Base-by-base conservation (phyloP, 306 rosid species). In the Carpinus fangiana region DNA sequence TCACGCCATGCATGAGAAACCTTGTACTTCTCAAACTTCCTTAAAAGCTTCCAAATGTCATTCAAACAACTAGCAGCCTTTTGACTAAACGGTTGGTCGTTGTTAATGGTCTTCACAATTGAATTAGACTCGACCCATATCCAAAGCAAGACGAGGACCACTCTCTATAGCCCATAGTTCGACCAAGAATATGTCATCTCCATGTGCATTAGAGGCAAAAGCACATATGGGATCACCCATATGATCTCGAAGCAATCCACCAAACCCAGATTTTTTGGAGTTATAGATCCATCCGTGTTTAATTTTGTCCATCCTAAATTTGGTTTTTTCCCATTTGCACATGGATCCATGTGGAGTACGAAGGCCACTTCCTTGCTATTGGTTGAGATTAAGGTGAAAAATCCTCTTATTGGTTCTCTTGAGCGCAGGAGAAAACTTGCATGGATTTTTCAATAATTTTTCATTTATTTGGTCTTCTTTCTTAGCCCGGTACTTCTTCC, bases 41-140 rank as follows among this genome's bases (percentile, higher is more conserved):
- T 31, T 31, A 31, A 31, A 31, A 31, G 34, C 34, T 31, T 0
- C 34, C 34, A 31, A 31, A 31, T 28, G 31, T 31, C 34, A 0
- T 31, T 31, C 34, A 31, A 31, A 2, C 34, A 31, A 31, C 34
- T 31, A 31, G 2, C 34, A 45, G 48, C 48, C 48, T 45, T 45
- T 3, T 5, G 48, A 45, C 48, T 9, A 45, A 45, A 45, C 1
- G 9, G 48, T 9, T 45, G 48, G 9, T 45, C 1, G 7, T 9
- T 45, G 48, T 45, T 45, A 45, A 45, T 45, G 48, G 48, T 45
- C 46, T 79, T 84, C 53, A 87, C 90, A 50, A 77, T 48, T 36
- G 86, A 87, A 69, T 87, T 88, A 7, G 86, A 84, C 48, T 87
- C 90, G 31, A 87, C 88, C 90, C 90, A 84, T 82, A 45, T 84